Evolutionary conservation across 768 basidiomycete genomes (phyloP).

Genomic region (Udeniomyces megalosporus): DNA sequence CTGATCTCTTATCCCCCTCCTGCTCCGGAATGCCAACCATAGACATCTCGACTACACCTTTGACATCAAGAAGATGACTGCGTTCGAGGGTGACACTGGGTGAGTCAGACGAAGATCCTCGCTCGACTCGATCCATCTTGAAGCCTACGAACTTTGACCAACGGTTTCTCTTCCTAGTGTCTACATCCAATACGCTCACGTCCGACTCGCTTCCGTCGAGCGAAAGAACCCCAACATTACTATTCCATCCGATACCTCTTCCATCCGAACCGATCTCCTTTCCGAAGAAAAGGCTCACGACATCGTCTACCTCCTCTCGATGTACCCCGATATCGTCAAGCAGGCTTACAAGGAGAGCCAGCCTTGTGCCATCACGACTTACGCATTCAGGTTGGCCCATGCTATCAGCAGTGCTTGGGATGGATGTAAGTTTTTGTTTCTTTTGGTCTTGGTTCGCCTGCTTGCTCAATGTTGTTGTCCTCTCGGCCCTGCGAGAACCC

Average conservation of each 20-base stretch:
- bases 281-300: conserved; percentile 63
- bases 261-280: conserved; percentile 54
- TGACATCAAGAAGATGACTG: conserved; percentile 84
- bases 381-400: conserved; percentile 68
- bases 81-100: conserved; percentile 90
- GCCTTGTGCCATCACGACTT: conserved; percentile 82
- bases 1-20: not conserved
- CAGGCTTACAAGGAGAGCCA: conserved; percentile 71
- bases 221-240: conserved; percentile 74
- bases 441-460: conserved; percentile 70
- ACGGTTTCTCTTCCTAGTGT: conserved; percentile 33
- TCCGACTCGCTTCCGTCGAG: conserved; percentile 72
- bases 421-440: not conserved
- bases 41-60: conserved; percentile 60
- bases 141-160: not conserved
- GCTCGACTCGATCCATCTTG: not conserved
- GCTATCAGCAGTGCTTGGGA: conserved; percentile 10
- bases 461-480: conserved; percentile 57
- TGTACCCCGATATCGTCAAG: conserved; percentile 82
- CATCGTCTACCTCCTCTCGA: conserved; percentile 67
- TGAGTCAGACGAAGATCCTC: not conserved
- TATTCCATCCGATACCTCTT: conserved; percentile 33
- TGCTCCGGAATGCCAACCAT: too few relatives aligned
- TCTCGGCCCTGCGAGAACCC: too few relatives aligned
- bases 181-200: conserved; percentile 93